Base-by-base conservation (phyloP, 805 yeast species). In the Ogataea parapolymorpha region DNA sequence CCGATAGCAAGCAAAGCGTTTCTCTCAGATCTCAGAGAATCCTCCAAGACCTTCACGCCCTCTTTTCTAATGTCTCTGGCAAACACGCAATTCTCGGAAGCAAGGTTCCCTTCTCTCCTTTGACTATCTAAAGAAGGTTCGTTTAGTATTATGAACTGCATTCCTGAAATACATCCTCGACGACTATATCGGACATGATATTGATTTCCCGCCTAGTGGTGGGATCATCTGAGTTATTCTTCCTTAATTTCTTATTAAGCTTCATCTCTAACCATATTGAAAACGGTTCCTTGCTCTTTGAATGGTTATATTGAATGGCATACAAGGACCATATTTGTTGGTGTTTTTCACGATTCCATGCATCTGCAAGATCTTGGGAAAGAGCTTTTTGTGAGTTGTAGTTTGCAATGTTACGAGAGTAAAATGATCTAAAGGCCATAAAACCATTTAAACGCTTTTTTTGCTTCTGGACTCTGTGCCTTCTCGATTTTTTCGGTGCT, bases 301-400 rank as follows among this genome's bases (percentile, higher is more conserved):
- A 41, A 15, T 26, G 44, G 27, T 61, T 61, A 37, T 62, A 66
- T 28, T 61, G 62, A 12, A 45, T 48, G 3, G 66, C 62, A 45
- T 56, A 64, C 28, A 65, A 45, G 17, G 51, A 41, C 70, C 70
- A 66, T 0, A 55, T 36, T 3, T 40, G 39, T 39, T 63, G 59
- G 14, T 54, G 40, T 5, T 42, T 42, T 13, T 65, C 65, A 1
- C 26, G 16, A 8, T 39, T 42, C 70, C 70, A 66, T 1, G 50
- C 42, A 12, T 35, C 28, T 2, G 51, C 53, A 11, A 47, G 37
- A 8, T 23, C 44, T 4, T 20, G 12, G 1, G 55, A 49, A 6
- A 51, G 33, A 10, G 27, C 23, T 12, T 34, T 48, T 30, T 51
- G 56, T 15, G 17, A 16, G 10, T 36, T 26, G 24, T 45, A 44